A percentile compares a stretch with the other conserved stretches of the same genome.
phyloP scores from a whole-genome alignment of 768 basidiomycete species.

The Hericium rajendrae region DNA sequence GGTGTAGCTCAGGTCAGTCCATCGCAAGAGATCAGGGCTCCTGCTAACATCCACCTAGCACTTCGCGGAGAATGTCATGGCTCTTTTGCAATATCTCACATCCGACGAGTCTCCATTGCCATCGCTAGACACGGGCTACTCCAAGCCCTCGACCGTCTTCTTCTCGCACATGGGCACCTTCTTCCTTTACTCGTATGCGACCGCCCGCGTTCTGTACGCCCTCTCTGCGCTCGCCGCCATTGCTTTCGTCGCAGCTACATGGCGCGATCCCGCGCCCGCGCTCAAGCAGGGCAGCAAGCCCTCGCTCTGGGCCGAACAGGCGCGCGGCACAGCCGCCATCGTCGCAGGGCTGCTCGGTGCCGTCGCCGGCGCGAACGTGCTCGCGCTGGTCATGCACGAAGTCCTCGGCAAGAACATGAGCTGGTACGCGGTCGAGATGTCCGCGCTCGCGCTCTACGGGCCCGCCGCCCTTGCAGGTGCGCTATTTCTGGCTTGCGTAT shows the following conservation, averaged over 20 bases:
- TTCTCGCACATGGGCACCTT: constrained; percentile 62
- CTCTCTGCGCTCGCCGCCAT: constrained; percentile 30
- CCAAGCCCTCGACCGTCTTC: constrained; percentile 62
- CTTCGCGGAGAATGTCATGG: constrained; percentile 84
- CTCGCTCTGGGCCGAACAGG: constrained; percentile 30
- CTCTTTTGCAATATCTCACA: constrained; percentile 67
- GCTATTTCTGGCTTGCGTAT: constrained; percentile 15
- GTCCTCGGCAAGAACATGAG: constrained; percentile 65
- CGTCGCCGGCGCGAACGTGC: constrained; percentile 52
- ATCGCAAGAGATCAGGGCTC: too few species aligned
- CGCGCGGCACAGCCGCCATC: constrained; percentile 40
- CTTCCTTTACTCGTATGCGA: constrained; percentile 64
- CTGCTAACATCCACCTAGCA: constrained; percentile 36
- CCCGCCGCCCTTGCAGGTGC: constrained; percentile 66
- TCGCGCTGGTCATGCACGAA: constrained; percentile 59
- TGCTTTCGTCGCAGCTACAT: constrained; percentile 31
- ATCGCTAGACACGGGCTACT: constrained; percentile 39
- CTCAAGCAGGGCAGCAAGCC: constrained; percentile 23
- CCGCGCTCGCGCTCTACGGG: constrained; percentile 58
- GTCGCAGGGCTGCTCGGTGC: constrained; percentile 44
- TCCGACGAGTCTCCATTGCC: constrained; percentile 63
- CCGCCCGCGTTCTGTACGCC: constrained; percentile 49
- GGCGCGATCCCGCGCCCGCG: constrained; percentile 27
- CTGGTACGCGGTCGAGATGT: constrained; percentile 74
- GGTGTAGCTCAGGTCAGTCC: constrained; percentile 54